These are phyloP conservation scores for Cyclotella kingstonii DNA, from an alignment of 108 stramenopile genomes.

Conservation along the genomic window DNA sequence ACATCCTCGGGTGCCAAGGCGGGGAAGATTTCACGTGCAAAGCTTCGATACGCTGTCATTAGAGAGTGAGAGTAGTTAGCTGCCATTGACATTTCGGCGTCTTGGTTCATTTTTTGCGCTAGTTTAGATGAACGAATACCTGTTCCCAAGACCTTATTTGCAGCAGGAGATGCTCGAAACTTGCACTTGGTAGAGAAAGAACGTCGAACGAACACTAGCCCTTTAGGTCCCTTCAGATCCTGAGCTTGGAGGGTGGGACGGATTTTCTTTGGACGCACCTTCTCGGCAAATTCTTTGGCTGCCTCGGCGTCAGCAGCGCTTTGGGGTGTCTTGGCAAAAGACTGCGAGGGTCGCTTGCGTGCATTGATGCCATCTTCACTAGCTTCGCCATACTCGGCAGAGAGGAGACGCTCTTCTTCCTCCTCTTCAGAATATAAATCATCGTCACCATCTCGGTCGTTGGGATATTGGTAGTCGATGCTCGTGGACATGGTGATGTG, in stretches of 20 bases:
- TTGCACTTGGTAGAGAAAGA: slow-evolving; percentile 26
- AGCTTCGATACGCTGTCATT: slow-evolving; percentile 51
- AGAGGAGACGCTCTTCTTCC: slow-evolving; percentile 64
- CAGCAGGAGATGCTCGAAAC: slow-evolving; percentile 7
- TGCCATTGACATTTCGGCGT: slow-evolving; percentile 24
- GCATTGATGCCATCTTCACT: slow-evolving; percentile 4
- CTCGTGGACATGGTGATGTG: slow-evolving; percentile 10
- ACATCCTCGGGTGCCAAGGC: slow-evolving; percentile 58
- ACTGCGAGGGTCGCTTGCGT: slow-evolving; percentile 26
- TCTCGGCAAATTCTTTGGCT: slow-evolving; percentile 34
- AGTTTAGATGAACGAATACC: slow-evolving; percentile 11
- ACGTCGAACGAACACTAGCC: slow-evolving; percentile 40
- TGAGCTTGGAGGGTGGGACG: slow-evolving; percentile 45
- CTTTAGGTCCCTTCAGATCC: slow-evolving; percentile 46
- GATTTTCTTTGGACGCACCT: slow-evolving; percentile 28
- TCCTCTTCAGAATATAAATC: slow-evolving; percentile 50
- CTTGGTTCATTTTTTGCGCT: slow-evolving; percentile 24
- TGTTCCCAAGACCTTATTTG: slow-evolving; percentile 4
- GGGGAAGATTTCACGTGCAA: slow-evolving; percentile 54
- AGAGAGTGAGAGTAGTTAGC: slow-evolving; percentile 50
- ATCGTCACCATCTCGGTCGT: slow-evolving; percentile 29
- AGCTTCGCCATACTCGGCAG: slow-evolving; percentile 54
- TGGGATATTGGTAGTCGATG: slow-evolving; percentile 5
- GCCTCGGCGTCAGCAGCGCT: slow-evolving; percentile 50
- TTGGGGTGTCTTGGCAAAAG: slow-evolving; percentile 43